Base-by-base conservation (phyloP, 73 alveolate species). In the Uronychia binucleata region DNA sequence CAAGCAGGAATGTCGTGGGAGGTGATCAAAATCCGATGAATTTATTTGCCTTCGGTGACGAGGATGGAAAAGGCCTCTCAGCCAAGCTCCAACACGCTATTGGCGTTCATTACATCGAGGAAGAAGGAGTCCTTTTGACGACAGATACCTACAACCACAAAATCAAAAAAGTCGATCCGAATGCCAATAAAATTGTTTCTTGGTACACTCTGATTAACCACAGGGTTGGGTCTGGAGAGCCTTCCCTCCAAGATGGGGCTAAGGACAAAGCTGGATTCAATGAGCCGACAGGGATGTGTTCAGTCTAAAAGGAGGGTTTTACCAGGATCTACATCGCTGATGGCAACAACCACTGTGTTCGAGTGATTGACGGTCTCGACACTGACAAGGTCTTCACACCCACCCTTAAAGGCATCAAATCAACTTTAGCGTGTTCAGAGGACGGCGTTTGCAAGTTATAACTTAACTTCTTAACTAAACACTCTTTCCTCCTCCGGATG, bases 91-190 rank as follows among this genome's bases (percentile, higher is more conserved):
- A 86, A 35, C 92, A 86, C 59, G 82, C 92, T 26, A 59, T 86
- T n/a, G 92, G 92, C 0, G 92, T 86, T 26, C n/a, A 32, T 46
- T 86, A 78, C 81, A 60, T 78, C 30, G 74, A 46, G 19, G 77
- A 31, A 13, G 57, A 86, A 28, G 77, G 74, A 26, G 29, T 34
- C 26, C 67, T 86, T 25, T 79, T 60, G 78, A 84, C 79, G 13
- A 88, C 92, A 1, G 92, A 86, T 59, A 86, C 84, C n/a, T 86
- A 86, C 33, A 86, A 86, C 59, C 92, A 86, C 34, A 86, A 86
- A 34, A 86, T 86, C 34, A 86, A 86, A 33, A 67, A 32, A 29
- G 59, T 86, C 58, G 88, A 86, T 86, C 92, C 35, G 27, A 58
- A 57, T 74, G 57, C 1, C 1, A 58, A 57, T n/a, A 78, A 26